Evolutionary conservation across 441 rosid genomes (phyloP).

Genomic region (Manihot esculenta): DNA sequence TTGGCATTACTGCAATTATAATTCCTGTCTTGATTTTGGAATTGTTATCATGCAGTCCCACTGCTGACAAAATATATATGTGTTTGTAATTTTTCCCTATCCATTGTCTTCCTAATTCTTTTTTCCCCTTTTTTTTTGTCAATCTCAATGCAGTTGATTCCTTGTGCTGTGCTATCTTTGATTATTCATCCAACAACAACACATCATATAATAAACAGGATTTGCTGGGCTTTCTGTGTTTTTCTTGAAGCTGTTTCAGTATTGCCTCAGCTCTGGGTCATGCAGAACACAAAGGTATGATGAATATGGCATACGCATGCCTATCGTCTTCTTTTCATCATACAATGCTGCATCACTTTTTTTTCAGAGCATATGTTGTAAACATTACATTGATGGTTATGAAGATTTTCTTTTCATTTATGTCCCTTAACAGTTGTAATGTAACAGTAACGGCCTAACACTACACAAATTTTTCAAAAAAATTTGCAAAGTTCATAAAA

Average conservation of each 20-base stretch:
- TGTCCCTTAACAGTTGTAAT: too few relatives aligned
- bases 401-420: neutral
- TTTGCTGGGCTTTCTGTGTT: constrained; percentile 89
- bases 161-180: constrained; percentile 78
- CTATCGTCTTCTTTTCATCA: neutral
- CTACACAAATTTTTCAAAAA: too few relatives aligned
- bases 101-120: neutral
- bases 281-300: constrained; percentile 93
- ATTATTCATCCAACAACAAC: constrained; percentile 78
- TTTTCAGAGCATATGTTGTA: neutral
- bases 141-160: constrained; percentile 58
- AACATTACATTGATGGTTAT: neutral
- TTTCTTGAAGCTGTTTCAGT: constrained; percentile 95
- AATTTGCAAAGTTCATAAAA: too few relatives aligned
- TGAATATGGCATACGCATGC: neutral
- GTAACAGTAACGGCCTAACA: too few relatives aligned
- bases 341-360: constrained; percentile 1
- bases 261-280: constrained; percentile 84
- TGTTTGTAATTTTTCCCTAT: neutral
- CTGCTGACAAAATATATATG: too few relatives aligned
- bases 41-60: neutral
- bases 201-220: constrained; percentile 68
- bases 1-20: neutral
- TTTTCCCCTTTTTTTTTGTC: constrained; percentile 1
- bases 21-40: neutral